Percentiles rank a stretch among this genome's conserved stretches.
phyloP scores from a whole-genome alignment of 495 filamentous ascomycete species.

The Aspergillus egyptiacus region DNA sequence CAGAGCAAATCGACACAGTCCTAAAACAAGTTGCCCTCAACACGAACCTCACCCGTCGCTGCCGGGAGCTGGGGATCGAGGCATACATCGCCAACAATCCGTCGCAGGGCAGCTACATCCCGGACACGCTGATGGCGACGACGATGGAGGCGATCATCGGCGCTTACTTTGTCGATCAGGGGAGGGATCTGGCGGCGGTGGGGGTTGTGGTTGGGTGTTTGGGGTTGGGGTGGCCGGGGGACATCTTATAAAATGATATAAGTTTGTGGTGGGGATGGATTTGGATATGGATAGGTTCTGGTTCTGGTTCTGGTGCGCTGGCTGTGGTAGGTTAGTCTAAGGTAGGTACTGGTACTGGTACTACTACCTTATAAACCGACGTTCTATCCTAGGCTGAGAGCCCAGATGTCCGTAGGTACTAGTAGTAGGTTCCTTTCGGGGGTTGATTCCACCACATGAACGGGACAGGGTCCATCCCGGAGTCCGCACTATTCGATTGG shows the following conservation, averaged over 20 bases:
- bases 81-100: conserved; percentile 8
- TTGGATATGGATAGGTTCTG: too few relatives aligned
- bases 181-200: background rate
- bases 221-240: conserved; percentile 1
- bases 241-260: background rate
- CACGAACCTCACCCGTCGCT: conserved; percentile 3
- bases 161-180: conserved; percentile 7
- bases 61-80: conserved; percentile 2
- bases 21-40: background rate
- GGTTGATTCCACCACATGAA: too few relatives aligned
- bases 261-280: too few relatives aligned
- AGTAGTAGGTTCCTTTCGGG: too few relatives aligned
- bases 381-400: too few relatives aligned
- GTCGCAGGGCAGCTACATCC: conserved; percentile 6
- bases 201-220: background rate
- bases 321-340: too few relatives aligned
- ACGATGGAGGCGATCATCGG: conserved; percentile 16
- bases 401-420: too few relatives aligned
- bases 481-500: too few relatives aligned
- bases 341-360: too few relatives aligned
- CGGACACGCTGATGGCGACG: conserved; percentile 7
- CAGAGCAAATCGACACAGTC: conserved; percentile 1
- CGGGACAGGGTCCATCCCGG: too few relatives aligned
- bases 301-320: too few relatives aligned
- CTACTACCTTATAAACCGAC: too few relatives aligned